phyloP scores from a whole-genome alignment of 768 basidiomycete species.

The Neoboletus subvelutipes region DNA sequence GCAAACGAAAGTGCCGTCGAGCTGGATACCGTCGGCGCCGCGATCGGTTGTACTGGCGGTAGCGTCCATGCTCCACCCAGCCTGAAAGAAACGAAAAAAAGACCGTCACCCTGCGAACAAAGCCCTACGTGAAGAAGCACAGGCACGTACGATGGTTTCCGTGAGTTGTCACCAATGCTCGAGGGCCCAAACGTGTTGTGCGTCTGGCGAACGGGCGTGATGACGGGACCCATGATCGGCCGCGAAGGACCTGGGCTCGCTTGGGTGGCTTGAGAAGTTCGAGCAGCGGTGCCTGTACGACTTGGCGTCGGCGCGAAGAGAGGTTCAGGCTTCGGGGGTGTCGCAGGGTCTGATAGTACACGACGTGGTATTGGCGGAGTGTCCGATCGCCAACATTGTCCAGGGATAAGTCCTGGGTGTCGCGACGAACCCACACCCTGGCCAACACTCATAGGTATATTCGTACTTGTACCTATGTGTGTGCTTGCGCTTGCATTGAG shows the following conservation, averaged over 20 bases:
- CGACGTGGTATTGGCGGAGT: slow-evolving; percentile 9
- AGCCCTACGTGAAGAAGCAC: background rate
- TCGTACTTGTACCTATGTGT: background rate
- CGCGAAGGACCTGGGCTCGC: slow-evolving; percentile 30
- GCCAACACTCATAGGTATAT: background rate
- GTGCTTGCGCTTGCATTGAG: background rate
- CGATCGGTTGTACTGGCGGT: slow-evolving; percentile 50
- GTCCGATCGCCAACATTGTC: slow-evolving; percentile 9
- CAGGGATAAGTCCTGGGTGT: slow-evolving; percentile 1
- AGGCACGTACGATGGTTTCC: slow-evolving; percentile 50
- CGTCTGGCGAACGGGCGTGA: slow-evolving; percentile 56
- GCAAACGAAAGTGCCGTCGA: slow-evolving; percentile 57
- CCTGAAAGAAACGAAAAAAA: slow-evolving; percentile 1
- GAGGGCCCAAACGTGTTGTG: slow-evolving; percentile 28
- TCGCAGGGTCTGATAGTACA: slow-evolving; percentile 7
- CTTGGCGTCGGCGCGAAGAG: background rate
- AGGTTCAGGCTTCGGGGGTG: slow-evolving; percentile 4
- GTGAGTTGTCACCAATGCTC: slow-evolving; percentile 24
- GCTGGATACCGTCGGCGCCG: slow-evolving; percentile 27
- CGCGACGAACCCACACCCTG: background rate
- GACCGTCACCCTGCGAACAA: background rate
- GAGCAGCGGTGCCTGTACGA: slow-evolving; percentile 5
- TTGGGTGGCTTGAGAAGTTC: slow-evolving; percentile 22
- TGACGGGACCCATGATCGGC: slow-evolving; percentile 55
- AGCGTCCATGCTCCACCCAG: slow-evolving; percentile 61